Evolutionary conservation across 148 eudicot species (phyloP).

Genomic region (Gaultheria prostrata): DNA sequence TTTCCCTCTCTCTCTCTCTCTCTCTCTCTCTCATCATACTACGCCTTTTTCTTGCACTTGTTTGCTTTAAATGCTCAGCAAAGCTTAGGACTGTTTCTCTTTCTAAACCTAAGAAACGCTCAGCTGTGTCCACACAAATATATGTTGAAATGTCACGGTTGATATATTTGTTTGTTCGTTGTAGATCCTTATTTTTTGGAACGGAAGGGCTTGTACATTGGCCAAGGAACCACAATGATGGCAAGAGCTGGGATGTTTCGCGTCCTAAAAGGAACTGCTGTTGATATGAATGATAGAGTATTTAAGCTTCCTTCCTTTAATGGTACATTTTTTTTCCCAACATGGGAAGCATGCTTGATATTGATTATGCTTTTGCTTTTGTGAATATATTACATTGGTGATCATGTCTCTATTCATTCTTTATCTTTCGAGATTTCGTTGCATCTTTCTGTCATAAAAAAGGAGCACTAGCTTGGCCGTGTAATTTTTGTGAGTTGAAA

Average conservation of each 20-base stretch:
- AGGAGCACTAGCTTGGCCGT: neutral
- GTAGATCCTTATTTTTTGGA: constrained; percentile 69
- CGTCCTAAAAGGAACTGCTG: constrained; percentile 62
- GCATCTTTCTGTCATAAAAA: neutral
- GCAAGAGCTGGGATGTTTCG: constrained; percentile 93
- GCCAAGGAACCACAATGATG: constrained; percentile 75
- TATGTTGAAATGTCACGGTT: neutral
- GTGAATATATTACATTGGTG: neutral
- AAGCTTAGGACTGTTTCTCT: neutral
- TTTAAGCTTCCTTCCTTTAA: constrained; percentile 80
- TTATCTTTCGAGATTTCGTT: neutral
- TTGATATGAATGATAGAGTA: constrained; percentile 67
- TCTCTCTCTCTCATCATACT: neutral
- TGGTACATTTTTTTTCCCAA: constrained; percentile 31
- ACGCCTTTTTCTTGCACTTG: neutral
- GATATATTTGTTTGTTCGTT: constrained; percentile 5
- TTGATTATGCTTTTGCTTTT: neutral
- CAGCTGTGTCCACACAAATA: neutral
- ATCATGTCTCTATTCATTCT: neutral
- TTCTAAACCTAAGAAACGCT: neutral
- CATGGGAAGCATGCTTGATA: neutral
- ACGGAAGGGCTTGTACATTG: constrained; percentile 81
- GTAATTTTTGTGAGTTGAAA: neutral
- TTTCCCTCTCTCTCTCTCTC: neutral
- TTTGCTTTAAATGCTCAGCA: neutral